Evolutionary conservation across 2,329 filamentous ascomycete species (phyloP), one percentile per base, ranked within the genome.

Genomic region (Aspergillus unguis): DNA sequence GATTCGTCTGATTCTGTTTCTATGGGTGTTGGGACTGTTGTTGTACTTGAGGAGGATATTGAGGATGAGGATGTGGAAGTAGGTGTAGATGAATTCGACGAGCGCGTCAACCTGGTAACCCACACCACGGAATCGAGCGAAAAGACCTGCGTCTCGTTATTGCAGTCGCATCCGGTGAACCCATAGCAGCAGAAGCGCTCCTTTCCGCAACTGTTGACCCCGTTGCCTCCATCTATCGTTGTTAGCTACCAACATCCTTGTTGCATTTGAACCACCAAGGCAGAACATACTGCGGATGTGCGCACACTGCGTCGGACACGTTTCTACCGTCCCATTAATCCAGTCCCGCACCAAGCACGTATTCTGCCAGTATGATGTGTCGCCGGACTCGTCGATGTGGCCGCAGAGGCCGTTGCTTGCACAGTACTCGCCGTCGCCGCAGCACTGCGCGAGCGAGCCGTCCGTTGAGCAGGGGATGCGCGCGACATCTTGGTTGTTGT

Each of bases 111-210:
- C 17, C 17, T 17, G 17, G 17, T 17, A 17, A 17, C 17, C 17
- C 17, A 17, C 17, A 17, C 17, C 17, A 17, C 17, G 17, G 17
- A 17, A 17, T 17, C 17, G 17, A 46, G n/a, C 8, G 45, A 44
- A 31, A 53, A 48, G 4, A 32, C 26, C 41, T 52, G 29, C 1
- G 50, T 52, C 2, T 29, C 42, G 29, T 52, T 52, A 25, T 37
- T 43, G 44, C 50, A 52, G 44, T 52, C 50, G 44, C 50, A 52
- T 23, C 50, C 50, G 7, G 28, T 6, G 35, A 29, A 52, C 7
- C 44, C 50, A 25, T 40, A 36, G 29, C 50, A 52, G 29, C 50
- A 52, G 26, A 41, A 52, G 6, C 5, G 25, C 26, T 27, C 36
- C 11, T 7, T 37, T 7, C 37, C 44, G 37, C 50, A 52, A 3